A percentile compares a stretch with the other conserved stretches of the same genome.
Evolutionary conservation across 192 early-diverging fungal species (phyloP).

Genomic region (Coemansia guatemalensis): DNA sequence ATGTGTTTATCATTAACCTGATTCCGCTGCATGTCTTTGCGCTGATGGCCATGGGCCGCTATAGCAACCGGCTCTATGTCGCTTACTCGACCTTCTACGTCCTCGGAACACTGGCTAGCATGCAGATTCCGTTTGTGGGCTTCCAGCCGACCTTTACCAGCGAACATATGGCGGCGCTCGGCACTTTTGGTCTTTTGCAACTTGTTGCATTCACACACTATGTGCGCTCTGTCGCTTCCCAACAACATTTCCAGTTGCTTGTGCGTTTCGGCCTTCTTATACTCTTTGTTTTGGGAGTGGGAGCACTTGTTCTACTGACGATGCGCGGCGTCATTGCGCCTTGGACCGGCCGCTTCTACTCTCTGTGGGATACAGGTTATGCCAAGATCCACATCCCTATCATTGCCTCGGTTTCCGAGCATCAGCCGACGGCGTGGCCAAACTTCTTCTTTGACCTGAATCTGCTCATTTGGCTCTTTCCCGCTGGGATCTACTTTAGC

Average conservation of each 20-base stretch:
- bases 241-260: slow-evolving; percentile 82
- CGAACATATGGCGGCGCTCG: slow-evolving; percentile 99
- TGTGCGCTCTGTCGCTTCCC: slow-evolving; percentile 73
- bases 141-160: slow-evolving; percentile 96
- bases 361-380: slow-evolving; percentile 99
- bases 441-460: slow-evolving; percentile 99
- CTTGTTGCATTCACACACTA: slow-evolving; percentile 91
- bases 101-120: slow-evolving; percentile 92
- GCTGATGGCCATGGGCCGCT: slow-evolving; percentile 94
- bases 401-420: slow-evolving; percentile 99
- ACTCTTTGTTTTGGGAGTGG: slow-evolving; percentile 54
- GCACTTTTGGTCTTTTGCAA: slow-evolving; percentile 95
- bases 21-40: slow-evolving; percentile 96
- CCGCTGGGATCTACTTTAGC: slow-evolving; percentile 96
- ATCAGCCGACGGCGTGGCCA: slow-evolving; percentile 99
- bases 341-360: slow-evolving; percentile 99
- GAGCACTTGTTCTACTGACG: slow-evolving; percentile 72
- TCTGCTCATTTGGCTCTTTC: slow-evolving; percentile 94
- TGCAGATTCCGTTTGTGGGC: slow-evolving; percentile 99
- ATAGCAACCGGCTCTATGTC: slow-evolving; percentile 89
- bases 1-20: slow-evolving; percentile 99
- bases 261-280: slow-evolving; percentile 65
- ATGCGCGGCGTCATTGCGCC: slow-evolving; percentile 89
- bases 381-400: slow-evolving; percentile 99
- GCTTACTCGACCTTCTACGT: slow-evolving; percentile 99